Conservation (phyloP, 1,284 basidiomycete species). For the Sutorius eximius region DNA sequence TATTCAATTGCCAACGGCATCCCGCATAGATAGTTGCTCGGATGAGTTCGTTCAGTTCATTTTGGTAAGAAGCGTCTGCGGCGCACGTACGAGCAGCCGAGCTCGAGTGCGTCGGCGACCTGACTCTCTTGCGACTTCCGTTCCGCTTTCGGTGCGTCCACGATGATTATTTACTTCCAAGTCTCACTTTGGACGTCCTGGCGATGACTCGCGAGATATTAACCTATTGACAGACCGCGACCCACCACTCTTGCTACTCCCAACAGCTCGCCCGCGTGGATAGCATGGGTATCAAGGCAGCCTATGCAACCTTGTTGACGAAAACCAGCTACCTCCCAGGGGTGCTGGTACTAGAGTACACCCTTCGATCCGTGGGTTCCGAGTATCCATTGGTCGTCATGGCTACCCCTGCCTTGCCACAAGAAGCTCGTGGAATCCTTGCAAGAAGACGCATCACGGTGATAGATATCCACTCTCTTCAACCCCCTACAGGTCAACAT, state of each 20-base stretch:
- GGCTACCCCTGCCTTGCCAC: slow-evolving; percentile 64
- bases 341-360: slow-evolving; percentile 70
- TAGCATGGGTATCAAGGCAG: slow-evolving; percentile 36
- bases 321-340: slow-evolving; percentile 71
- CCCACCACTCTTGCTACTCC: neutral
- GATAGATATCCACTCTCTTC: slow-evolving; percentile 60
- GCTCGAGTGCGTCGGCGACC: neutral
- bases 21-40: too few relatives aligned
- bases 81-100: neutral
- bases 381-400: slow-evolving; percentile 83
- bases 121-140: neutral
- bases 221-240: too few relatives aligned
- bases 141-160: neutral
- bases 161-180: neutral
- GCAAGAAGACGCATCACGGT: slow-evolving; percentile 52
- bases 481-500: slow-evolving; percentile 54
- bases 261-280: neutral
- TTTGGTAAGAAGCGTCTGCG: neutral
- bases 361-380: slow-evolving; percentile 62
- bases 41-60: too few relatives aligned
- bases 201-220: neutral
- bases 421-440: slow-evolving; percentile 56
- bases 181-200: neutral
- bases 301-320: slow-evolving; percentile 69
- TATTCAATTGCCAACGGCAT: too few relatives aligned